phyloP scores from a whole-genome alignment of 192 early-diverging fungal species.

The Chytriomyces sp. region DNA sequence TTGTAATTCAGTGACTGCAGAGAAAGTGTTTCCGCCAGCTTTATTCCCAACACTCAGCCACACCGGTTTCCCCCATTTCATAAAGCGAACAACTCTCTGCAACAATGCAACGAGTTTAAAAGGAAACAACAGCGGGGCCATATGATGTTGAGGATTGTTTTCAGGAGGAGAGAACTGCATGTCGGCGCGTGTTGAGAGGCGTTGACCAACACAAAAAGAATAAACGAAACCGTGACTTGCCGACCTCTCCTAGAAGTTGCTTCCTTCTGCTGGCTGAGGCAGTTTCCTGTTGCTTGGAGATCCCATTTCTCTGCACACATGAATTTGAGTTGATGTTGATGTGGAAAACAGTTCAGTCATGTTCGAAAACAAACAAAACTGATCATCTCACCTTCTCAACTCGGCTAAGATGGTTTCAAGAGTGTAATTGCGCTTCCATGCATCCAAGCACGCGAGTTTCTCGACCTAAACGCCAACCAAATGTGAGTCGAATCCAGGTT shows the following conservation, averaged over 20 bases:
- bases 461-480: conserved; percentile 63
- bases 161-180: too few species aligned
- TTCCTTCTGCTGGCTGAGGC: conserved; percentile 86
- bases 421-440: conserved; percentile 81
- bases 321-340: not conserved
- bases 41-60: too few species aligned
- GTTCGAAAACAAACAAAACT: not conserved
- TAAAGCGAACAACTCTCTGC: too few species aligned
- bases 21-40: too few species aligned
- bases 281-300: conserved; percentile 82
- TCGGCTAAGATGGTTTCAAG: conserved; percentile 83
- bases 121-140: too few species aligned
- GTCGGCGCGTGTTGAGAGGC: too few species aligned
- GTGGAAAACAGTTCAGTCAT: not conserved
- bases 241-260: conserved; percentile 33
- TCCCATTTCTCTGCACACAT: conserved; percentile 78
- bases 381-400: conserved; percentile 71
- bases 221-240: too few species aligned
- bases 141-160: too few species aligned
- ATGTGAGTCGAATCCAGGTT: not conserved
- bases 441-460: conserved; percentile 73
- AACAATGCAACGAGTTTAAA: too few species aligned
- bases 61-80: too few species aligned
- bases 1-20: too few species aligned
- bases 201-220: too few species aligned